phyloP scores from a whole-genome alignment of 805 yeast genomes.

The Starmerella bacillaris region DNA sequence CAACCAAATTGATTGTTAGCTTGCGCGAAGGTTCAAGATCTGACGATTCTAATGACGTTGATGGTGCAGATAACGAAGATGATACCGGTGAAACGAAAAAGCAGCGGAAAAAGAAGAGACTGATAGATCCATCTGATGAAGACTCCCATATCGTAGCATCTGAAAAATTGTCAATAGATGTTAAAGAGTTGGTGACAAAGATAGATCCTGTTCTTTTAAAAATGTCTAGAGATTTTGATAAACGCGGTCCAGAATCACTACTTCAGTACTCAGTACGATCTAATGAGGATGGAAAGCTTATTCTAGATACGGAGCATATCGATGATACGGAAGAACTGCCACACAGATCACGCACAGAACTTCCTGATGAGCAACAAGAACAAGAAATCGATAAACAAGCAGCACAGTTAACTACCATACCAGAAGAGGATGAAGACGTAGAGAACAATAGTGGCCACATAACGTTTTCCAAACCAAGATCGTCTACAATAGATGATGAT shows the following conservation, averaged over 20 bases:
- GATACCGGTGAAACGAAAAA: slow-evolving; percentile 4
- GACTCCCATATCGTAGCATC: slow-evolving; percentile 16
- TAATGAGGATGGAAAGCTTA: slow-evolving; percentile 40
- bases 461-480: too few species aligned
- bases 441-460: too few species aligned
- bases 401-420: too few species aligned
- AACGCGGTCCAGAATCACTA: slow-evolving; percentile 27
- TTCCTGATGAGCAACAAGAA: too few species aligned
- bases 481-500: too few species aligned
- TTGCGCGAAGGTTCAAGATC: slow-evolving; percentile 26
- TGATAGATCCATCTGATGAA: neutral
- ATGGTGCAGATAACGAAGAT: slow-evolving; percentile 11
- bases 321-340: slow-evolving; percentile 10
- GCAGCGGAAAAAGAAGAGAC: neutral
- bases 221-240: slow-evolving; percentile 31
- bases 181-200: slow-evolving; percentile 24
- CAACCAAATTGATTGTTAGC: slow-evolving; percentile 68
- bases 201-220: slow-evolving; percentile 28
- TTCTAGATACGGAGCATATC: slow-evolving; percentile 48
- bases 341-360: neutral
- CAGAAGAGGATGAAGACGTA: too few species aligned
- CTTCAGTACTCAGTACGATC: slow-evolving; percentile 34
- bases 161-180: slow-evolving; percentile 20
- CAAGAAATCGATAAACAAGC: too few species aligned
- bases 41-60: slow-evolving; percentile 10